Evolutionary conservation across 139 green algal species (phyloP).

Genomic region (Pseudopediastrum boryanum): DNA sequence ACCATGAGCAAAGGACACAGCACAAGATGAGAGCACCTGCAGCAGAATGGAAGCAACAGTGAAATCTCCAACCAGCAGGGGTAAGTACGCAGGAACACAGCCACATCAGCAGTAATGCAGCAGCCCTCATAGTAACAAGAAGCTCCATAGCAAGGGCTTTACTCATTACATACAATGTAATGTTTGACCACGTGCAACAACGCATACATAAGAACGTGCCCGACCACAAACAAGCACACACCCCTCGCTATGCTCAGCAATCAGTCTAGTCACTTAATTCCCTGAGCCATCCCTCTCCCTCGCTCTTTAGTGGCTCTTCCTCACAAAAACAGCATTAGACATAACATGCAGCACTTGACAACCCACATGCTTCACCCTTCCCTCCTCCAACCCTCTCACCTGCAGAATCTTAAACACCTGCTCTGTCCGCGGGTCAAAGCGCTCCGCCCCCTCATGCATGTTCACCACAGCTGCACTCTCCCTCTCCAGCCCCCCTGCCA

Average conservation of each 20-base stretch:
- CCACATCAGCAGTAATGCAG: background rate
- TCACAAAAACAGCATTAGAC: background rate
- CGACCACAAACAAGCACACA: background rate
- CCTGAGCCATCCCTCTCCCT: no score
- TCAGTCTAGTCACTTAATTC: no score
- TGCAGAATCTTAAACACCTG: constrained; percentile 64
- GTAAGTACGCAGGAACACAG: no score
- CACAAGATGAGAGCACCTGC: constrained; percentile 85
- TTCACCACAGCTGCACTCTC: no score
- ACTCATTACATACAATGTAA: background rate
- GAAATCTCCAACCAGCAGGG: no score
- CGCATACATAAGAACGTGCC: background rate
- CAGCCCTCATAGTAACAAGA: background rate
- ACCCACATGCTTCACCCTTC: no score
- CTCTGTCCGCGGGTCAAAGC: constrained; percentile 77
- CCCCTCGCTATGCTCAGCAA: no score
- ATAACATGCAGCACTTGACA: no score
- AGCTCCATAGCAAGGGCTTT: background rate
- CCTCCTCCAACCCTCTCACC: background rate
- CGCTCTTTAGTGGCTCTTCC: background rate
- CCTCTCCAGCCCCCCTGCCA: no score
- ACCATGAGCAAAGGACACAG: constrained; percentile 86
- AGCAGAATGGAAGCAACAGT: no score
- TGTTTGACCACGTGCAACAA: background rate
- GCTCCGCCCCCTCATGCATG: constrained; percentile 46